Evolutionary conservation across 306 rosid genomes (phyloP).

Genomic region (Prunus kanzakura): DNA sequence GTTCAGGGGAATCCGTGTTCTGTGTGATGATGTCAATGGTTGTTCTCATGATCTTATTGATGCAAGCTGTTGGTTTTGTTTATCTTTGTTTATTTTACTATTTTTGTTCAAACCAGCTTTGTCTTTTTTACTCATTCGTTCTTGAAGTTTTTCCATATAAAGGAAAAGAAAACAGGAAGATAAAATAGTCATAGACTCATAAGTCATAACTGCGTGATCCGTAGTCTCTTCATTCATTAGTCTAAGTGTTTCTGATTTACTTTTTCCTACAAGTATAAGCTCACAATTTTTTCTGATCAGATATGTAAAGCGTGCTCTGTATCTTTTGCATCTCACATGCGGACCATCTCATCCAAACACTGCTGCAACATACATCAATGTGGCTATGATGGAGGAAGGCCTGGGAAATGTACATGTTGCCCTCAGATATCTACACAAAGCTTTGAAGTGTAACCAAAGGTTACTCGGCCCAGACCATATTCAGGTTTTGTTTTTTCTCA

Average conservation of each 20-base stretch:
- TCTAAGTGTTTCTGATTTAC: neutral
- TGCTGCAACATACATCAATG: slow-evolving; percentile 97
- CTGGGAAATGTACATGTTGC: slow-evolving; percentile 96
- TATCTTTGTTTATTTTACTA: neutral
- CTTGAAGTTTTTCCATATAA: neutral
- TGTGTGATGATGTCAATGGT: neutral
- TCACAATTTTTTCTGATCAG: slow-evolving; percentile 42
- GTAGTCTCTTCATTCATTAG: neutral
- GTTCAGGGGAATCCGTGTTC: neutral
- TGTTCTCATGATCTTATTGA: neutral
- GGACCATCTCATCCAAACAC: slow-evolving; percentile 99
- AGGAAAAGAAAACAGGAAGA: neutral
- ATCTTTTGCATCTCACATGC: slow-evolving; percentile 94
- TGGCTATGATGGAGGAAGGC: slow-evolving; percentile 99
- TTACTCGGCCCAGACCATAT: slow-evolving; percentile 95
- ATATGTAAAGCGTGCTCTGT: slow-evolving; percentile 96
- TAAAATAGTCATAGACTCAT: neutral
- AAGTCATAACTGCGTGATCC: neutral
- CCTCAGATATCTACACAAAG: slow-evolving; percentile 98
- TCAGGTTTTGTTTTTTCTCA: slow-evolving; percentile 62
- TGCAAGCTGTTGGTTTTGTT: neutral
- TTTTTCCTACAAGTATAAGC: slow-evolving; percentile 1
- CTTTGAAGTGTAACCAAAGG: slow-evolving; percentile 91
- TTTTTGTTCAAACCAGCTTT: neutral
- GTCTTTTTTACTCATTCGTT: neutral